A percentile compares a stretch with the other conserved stretches of the same genome.
Evolutionary conservation across 2,329 filamentous ascomycete species (phyloP).

Genomic region (Talaromyces islandicus): DNA sequence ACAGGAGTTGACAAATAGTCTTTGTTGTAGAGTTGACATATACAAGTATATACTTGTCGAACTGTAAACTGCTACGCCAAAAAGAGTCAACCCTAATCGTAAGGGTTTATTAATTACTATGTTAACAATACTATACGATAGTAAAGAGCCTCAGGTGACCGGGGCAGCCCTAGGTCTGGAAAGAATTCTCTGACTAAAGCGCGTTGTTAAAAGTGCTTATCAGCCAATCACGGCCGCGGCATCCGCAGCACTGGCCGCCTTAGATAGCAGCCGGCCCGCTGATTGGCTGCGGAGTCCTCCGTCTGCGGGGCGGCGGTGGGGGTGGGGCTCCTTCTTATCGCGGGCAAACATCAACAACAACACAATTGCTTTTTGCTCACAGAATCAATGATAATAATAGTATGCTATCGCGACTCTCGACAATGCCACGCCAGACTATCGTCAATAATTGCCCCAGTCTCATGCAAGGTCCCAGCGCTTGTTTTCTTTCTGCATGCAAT

Average conservation of each 20-base stretch:
- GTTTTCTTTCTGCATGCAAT: not conserved
- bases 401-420: too few relatives aligned
- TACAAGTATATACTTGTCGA: too few relatives aligned
- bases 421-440: not conserved
- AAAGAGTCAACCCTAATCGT: too few relatives aligned
- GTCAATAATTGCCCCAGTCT: not conserved
- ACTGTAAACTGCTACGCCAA: too few relatives aligned
- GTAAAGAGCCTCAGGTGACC: not conserved
- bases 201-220: not conserved
- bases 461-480: not conserved
- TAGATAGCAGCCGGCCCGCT: not conserved
- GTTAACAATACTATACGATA: too few relatives aligned
- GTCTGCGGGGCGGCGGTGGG: not conserved
- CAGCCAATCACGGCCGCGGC: not conserved
- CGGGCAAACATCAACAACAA: not conserved
- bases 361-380: not conserved
- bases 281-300: not conserved
- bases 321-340: not conserved
- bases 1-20: too few relatives aligned
- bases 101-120: too few relatives aligned
- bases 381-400: too few relatives aligned
- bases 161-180: not conserved
- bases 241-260: not conserved
- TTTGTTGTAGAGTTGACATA: too few relatives aligned
- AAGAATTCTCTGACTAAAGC: not conserved